phyloP scores from a whole-genome alignment of 1,139 yeast species.

The Yamadazyma sp. region DNA sequence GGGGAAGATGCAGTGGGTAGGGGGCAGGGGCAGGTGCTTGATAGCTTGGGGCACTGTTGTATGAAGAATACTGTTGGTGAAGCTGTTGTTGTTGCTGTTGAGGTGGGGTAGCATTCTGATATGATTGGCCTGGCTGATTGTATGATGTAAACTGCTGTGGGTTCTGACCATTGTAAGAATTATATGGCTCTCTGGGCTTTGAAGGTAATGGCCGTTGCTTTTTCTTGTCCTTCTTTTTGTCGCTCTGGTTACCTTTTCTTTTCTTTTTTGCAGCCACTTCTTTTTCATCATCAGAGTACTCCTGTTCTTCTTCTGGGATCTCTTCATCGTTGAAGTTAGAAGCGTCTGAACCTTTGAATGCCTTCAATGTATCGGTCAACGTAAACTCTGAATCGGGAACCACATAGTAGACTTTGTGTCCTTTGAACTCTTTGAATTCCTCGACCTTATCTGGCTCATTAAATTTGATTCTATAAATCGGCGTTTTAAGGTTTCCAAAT shows the following conservation, averaged over 20 bases:
- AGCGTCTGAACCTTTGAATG: conserved; percentile 87
- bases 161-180: neutral
- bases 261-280: conserved; percentile 64
- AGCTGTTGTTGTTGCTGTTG: conserved; percentile 7
- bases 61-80: conserved; percentile 10
- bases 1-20: conserved; percentile 7
- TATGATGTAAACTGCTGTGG: conserved; percentile 9
- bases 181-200: neutral
- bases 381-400: conserved; percentile 80
- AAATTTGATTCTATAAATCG: conserved; percentile 76
- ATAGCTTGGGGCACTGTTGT: conserved; percentile 9
- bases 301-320: conserved; percentile 88
- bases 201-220: conserved; percentile 3
- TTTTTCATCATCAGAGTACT: conserved; percentile 89
- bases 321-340: conserved; percentile 95
- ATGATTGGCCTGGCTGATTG: conserved; percentile 12
- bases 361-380: conserved; percentile 69
- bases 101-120: conserved; percentile 4
- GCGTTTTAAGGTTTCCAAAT: conserved; percentile 86
- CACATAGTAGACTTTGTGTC: conserved; percentile 67
- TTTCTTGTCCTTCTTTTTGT: conserved; percentile 24
- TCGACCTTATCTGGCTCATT: conserved; percentile 46
- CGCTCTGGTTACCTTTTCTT: conserved; percentile 48
- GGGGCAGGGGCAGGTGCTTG: neutral
- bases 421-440: conserved; percentile 47